A percentile compares a stretch with the other conserved stretches of the same genome.
Evolutionary conservation across 2,329 filamentous ascomycete species (phyloP).

Genomic region (Epichloe uncinata): DNA sequence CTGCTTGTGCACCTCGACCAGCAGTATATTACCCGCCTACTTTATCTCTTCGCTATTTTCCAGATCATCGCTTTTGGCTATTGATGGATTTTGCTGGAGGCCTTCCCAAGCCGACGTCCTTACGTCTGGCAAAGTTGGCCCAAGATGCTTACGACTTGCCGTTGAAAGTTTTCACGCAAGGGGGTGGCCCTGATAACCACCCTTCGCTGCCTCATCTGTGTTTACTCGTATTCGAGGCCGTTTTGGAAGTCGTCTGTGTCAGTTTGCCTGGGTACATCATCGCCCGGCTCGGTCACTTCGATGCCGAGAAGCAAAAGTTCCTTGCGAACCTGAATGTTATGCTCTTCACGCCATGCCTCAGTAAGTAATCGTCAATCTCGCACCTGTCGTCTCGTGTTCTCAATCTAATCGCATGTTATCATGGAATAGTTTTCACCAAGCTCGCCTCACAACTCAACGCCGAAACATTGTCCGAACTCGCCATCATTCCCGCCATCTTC

Average conservation of each 20-base stretch:
- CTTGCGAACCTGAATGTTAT: conserved; percentile 91
- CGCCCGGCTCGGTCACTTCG: conserved; percentile 81
- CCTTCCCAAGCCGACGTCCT: conserved; percentile 30
- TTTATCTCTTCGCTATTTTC: neutral
- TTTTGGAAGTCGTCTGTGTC: conserved; percentile 90
- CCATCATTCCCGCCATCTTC: conserved; percentile 93
- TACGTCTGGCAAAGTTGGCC: conserved; percentile 27
- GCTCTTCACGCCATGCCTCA: conserved; percentile 92
- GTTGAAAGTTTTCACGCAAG: conserved; percentile 24
- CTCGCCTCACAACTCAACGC: conserved; percentile 87
- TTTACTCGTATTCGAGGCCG: conserved; percentile 84
- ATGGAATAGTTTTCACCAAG: conserved; percentile 73
- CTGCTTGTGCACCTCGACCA: neutral
- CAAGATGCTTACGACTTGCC: conserved; percentile 28
- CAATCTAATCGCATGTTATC: neutral
- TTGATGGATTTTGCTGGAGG: conserved; percentile 25
- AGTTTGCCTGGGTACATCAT: conserved; percentile 89
- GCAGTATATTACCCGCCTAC: neutral
- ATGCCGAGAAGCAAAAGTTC: conserved; percentile 92
- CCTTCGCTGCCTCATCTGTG: conserved; percentile 56
- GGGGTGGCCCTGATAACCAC: conserved; percentile 36
- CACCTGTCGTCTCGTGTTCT: neutral
- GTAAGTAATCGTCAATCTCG: conserved; percentile 36
- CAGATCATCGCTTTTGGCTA: neutral
- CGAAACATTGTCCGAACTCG: conserved; percentile 78